These are phyloP conservation scores for Psidium friedrichsthalianum DNA, from an alignment of 345 rosid genomes.

Conservation along the genomic window DNA sequence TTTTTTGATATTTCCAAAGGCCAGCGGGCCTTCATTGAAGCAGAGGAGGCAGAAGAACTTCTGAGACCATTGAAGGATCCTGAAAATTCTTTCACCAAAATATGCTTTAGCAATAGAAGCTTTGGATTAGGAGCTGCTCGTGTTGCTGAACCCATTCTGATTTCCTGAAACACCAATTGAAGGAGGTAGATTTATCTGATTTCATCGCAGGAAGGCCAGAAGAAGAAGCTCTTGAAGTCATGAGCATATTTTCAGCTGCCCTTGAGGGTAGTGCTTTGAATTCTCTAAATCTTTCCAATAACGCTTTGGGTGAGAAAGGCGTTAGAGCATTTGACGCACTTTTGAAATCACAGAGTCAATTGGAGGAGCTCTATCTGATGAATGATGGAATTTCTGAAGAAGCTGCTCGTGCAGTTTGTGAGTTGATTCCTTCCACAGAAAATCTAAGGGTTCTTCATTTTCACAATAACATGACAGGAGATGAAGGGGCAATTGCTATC, in stretches of 20 bases:
- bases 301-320: conserved; percentile 94
- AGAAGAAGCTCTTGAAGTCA: conserved; percentile 80
- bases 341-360: conserved; percentile 50
- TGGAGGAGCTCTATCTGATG: conserved; percentile 81
- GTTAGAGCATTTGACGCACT: conserved; percentile 74
- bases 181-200: conserved; percentile 82
- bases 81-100: conserved; percentile 61
- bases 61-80: conserved; percentile 61
- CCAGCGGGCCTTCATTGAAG: conserved; percentile 58
- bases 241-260: conserved; percentile 67
- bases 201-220: conserved; percentile 86
- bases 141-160: conserved; percentile 69
- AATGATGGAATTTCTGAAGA: conserved; percentile 90
- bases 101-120: conserved; percentile 91
- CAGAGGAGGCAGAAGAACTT: conserved; percentile 69
- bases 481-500: conserved; percentile 68
- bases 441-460: conserved; percentile 72
- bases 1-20: conserved; percentile 76
- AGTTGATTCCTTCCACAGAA: conserved; percentile 78
- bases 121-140: conserved; percentile 72
- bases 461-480: conserved; percentile 92
- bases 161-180: conserved; percentile 62
- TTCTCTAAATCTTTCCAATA: conserved; percentile 68
- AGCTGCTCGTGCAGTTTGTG: conserved; percentile 77
- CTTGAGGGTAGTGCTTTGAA: conserved; percentile 57